Conservation (phyloP, 129 eudicot species). For the Pseudognaphalium luteoalbum region DNA sequence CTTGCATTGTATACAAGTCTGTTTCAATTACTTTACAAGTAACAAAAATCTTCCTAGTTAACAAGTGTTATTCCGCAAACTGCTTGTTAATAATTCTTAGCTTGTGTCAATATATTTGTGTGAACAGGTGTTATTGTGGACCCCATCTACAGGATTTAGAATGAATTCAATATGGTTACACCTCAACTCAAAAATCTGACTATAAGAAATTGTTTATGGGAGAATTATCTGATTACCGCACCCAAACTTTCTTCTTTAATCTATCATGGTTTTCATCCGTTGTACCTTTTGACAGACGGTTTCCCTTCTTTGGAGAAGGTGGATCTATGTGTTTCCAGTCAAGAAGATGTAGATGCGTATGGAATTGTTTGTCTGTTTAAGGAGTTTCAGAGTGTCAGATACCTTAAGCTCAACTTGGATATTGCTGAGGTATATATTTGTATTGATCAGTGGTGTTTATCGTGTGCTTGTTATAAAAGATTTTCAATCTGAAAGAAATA, state of each 20-base stretch:
- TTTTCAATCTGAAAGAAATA: neutral
- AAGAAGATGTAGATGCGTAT: neutral
- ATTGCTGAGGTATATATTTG: slow-evolving; percentile 9
- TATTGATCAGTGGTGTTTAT: neutral
- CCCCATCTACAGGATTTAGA: no score
- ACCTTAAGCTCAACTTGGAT: slow-evolving; percentile 10
- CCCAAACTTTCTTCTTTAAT: slow-evolving; percentile 1
- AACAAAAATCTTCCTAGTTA: no score
- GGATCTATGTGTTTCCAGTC: neutral
- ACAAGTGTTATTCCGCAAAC: no score
- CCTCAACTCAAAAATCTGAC: slow-evolving; percentile 22
- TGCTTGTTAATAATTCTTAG: no score
- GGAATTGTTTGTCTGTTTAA: neutral
- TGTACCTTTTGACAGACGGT: neutral
- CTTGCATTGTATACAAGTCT: no score
- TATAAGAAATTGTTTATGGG: neutral
- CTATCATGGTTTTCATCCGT: neutral
- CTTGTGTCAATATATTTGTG: no score
- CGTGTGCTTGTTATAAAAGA: neutral
- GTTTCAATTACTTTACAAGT: no score
- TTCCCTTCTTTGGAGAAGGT: slow-evolving; percentile 23
- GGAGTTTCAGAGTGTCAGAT: slow-evolving; percentile 6
- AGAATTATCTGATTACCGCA: neutral
- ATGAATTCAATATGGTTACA: neutral
- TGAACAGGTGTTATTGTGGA: no score